Base-by-base conservation (phyloP, 2,329 filamentous ascomycete species). In the Lecanicillium sp. region DNA sequence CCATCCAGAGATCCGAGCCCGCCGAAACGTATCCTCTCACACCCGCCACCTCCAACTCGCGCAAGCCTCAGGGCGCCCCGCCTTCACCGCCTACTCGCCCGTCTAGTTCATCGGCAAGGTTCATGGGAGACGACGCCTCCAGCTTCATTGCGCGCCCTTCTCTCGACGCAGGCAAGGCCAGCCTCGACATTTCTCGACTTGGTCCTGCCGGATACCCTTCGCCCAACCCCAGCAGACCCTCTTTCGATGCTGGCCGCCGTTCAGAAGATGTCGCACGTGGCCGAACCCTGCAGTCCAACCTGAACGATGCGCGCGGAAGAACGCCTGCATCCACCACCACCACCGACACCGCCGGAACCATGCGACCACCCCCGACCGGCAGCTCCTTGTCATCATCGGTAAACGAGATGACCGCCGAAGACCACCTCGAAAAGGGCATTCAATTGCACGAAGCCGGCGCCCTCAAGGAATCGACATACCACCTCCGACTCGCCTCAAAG, bases 391-490 rank as follows among this genome's bases (percentile, higher is more conserved):
- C 77, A 11, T 77, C 79, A 6, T 77, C 78, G 4, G 73, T 79
- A 35, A 77, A 81, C 2, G 86, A 90, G 26, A 81, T 89, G 60
- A 85, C 87, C 3, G 76, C 88, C 0, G 90, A 97, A 55, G 86
- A 97, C 51, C 91, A 98, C 62, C 79, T 97, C 38, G 78, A 85
- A 23, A 93, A 91, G 67, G 93, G 89, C 8, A 93, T 98, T 49
- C 83, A 88, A 52, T 84, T 89, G 51, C 93, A 98, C 61, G 88
- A 95, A 62, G 82, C 84, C 39, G 91, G 91, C 15, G 84, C 87
- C 10, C 72, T 95, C 24, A 90, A 90, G 54, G 90, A 97, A 66
- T 97, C 91, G 0, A 97, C 93, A 0, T 98, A 97, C 62, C 93
- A 98, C 62, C 77, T 98, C 37, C 86, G 93, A 27, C 79, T 95